Conservation (phyloP, 2,329 filamentous ascomycete genomes). For the Zymoseptoria brevis region DNA sequence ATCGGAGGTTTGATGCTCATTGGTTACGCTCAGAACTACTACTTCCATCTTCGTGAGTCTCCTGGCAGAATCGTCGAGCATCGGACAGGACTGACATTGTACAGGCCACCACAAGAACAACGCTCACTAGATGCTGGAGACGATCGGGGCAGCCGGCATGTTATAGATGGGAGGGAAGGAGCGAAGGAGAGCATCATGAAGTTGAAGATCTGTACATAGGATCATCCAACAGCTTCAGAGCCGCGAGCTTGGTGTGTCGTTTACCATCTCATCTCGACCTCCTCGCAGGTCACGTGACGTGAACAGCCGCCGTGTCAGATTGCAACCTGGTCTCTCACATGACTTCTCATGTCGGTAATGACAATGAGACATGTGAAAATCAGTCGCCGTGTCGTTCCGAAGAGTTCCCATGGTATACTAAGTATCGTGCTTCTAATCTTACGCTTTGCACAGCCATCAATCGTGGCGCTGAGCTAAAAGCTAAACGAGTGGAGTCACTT, state of each 20-base stretch:
- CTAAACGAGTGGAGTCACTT: neutral
- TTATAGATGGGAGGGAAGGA: constrained; percentile 5
- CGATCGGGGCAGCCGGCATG: neutral
- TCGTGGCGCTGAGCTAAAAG: neutral
- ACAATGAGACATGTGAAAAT: too few species aligned
- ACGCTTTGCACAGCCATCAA: neutral
- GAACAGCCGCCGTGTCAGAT: neutral
- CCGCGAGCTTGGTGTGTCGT: neutral
- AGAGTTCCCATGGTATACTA: too few species aligned
- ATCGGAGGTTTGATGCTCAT: constrained; percentile 69
- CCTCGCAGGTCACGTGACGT: neutral
- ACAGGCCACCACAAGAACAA: constrained; percentile 99
- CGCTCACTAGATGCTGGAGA: constrained; percentile 60
- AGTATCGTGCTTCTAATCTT: too few species aligned
- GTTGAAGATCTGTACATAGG: constrained; percentile 17
- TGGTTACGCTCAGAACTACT: constrained; percentile 97
- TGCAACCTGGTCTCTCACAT: neutral
- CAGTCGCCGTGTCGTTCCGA: too few species aligned
- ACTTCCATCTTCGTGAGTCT: constrained; percentile 95
- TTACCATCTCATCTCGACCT: constrained; percentile 4
- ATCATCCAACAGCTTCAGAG: constrained; percentile 10
- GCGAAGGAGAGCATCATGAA: constrained; percentile 3
- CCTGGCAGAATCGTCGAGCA: constrained; percentile 2
- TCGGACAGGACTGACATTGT: constrained; percentile 19
- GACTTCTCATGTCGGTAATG: too few species aligned